Evolutionary conservation across 163 green algal species (phyloP).

Genomic region (Scenedesmus sp.): DNA sequence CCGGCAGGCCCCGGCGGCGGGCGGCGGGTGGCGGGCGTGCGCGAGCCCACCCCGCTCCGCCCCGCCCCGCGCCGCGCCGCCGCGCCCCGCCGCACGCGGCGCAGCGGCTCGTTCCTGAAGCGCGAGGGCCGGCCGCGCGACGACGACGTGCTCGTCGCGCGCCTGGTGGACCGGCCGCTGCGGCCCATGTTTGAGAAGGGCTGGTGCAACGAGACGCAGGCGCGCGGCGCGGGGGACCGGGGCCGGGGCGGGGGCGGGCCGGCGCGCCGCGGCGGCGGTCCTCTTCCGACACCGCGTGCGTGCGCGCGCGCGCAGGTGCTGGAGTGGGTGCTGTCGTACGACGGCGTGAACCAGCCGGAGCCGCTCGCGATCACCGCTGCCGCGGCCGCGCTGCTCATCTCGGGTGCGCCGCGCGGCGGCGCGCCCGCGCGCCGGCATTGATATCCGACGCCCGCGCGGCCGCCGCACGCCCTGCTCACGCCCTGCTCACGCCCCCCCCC

Average conservation of each 20-base stretch:
- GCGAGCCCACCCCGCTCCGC: no score
- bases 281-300: no score
- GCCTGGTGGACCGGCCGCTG: slow-evolving; percentile 94
- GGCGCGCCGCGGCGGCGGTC: no score
- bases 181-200: slow-evolving; percentile 92
- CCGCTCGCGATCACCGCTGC: slow-evolving; percentile 95
- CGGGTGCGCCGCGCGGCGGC: slow-evolving; percentile 52
- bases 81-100: not conserved
- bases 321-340: slow-evolving; percentile 92
- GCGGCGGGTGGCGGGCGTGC: no score
- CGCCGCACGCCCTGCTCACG: no score
- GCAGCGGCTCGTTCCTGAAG: slow-evolving; percentile 90
- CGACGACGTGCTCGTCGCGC: slow-evolving; percentile 82
- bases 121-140: slow-evolving; percentile 83
- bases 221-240: slow-evolving; percentile 44
- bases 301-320: slow-evolving; percentile 70
- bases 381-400: slow-evolving; percentile 86
- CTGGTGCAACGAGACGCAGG: slow-evolving; percentile 91
- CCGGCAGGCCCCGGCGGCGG: no score
- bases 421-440: not conserved
- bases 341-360: slow-evolving; percentile 82
- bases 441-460: not conserved
- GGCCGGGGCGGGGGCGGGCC: no score
- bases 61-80: no score
- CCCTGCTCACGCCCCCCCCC: not conserved